Percentiles rank a stretch among this genome's conserved stretches.
Evolutionary conservation across 2,329 filamentous ascomycete species (phyloP).

Genomic region (Capronia coronata): DNA sequence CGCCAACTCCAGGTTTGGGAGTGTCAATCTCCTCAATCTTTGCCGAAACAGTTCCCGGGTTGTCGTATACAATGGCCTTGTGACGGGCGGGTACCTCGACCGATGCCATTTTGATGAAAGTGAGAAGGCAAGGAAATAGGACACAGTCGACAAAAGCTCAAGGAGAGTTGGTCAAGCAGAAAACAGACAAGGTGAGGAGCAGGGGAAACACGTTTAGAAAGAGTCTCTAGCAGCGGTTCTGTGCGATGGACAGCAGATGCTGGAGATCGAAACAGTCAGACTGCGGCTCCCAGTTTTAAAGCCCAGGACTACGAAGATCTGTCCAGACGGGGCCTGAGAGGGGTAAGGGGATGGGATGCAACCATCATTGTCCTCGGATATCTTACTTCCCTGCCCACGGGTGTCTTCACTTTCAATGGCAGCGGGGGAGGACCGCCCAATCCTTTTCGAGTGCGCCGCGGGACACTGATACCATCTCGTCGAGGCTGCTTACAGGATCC

Average conservation of each 20-base stretch:
- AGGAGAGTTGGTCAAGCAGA: too few species aligned
- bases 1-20: slow-evolving; percentile 56
- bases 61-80: slow-evolving; percentile 59
- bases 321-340: too few species aligned
- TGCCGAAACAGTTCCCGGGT: slow-evolving; percentile 58
- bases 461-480: background rate
- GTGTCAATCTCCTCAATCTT: slow-evolving; percentile 59
- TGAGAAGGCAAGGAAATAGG: background rate
- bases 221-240: too few species aligned
- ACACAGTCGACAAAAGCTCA: background rate
- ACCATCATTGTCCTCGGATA: background rate
- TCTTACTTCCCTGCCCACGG: too few species aligned
- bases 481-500: background rate
- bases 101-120: slow-evolving; percentile 31
- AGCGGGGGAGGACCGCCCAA: background rate
- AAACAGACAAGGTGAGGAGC: background rate
- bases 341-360: background rate
- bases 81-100: slow-evolving; percentile 51
- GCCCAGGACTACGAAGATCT: too few species aligned
- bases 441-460: background rate
- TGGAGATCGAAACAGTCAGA: too few species aligned
- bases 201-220: background rate
- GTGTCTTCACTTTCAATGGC: too few species aligned
- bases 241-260: too few species aligned
- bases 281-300: too few species aligned